Base-by-base conservation (phyloP, 1,284 basidiomycete genomes). In the Leccinum griseonigrum region DNA sequence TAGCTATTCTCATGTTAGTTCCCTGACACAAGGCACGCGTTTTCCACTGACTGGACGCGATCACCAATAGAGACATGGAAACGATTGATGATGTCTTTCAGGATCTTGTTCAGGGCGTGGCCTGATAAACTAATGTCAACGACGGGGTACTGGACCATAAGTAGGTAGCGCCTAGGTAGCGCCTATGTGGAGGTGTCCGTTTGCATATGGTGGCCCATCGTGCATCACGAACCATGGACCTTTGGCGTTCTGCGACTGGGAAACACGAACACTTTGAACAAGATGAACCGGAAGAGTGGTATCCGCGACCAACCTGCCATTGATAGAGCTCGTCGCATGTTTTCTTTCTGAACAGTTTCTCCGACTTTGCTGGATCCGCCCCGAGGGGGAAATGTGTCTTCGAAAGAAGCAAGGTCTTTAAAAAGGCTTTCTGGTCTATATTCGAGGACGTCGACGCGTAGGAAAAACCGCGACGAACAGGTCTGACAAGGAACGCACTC, bases 131-230 rank as follows among this genome's bases (percentile, higher is more conserved):
- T 14, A 26, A 28, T 4, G 38, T 67, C 18, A 63, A 46, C 2
- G n/a, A 56, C 11, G 16, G 16, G 13, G 54, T 29, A 26, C 46
- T 61, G 29, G 55, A 50, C 31, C 11, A 56, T 57, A 53, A 28
- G 22, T 40, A 22, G 28, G 51, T 71, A 82, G 22, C 22, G 22
- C 22, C 22, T 26, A 26, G 22, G 22, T 26, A 26, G 66, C 66
- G 95, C 95, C 97, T 81, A 97, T 95, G 72, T 99, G 97, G 54
- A 99, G 78, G 69, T 92, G 84, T 1, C 97, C 97, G 73, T 99
- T 99, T 1, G 97, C 97, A 70, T 99, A 99, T 0, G 97, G 97
- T 26, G 97, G 97, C 0, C 97, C 97, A 74, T 99, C 97, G 69
- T 97, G 96, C 56, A 97, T 81, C 28, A 98, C 88, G 72, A 95